These are phyloP conservation scores for Cyberlindnera petersonii DNA, from an alignment of 805 yeast genomes.

Conservation along the genomic window DNA sequence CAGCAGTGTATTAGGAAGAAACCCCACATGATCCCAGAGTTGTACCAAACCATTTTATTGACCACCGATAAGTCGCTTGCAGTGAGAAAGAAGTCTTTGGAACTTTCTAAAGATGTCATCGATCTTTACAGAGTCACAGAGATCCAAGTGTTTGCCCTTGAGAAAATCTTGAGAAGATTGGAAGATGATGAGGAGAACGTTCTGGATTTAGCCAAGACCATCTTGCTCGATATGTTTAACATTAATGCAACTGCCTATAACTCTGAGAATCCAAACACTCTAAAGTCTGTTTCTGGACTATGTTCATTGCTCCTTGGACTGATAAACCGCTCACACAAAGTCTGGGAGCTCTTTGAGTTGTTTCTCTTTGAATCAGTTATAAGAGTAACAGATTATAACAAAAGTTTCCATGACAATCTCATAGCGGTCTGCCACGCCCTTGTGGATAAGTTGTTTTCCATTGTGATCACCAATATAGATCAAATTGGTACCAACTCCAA, in stretches of 20 bases:
- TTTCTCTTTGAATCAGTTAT: constrained; percentile 45
- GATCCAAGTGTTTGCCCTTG: constrained; percentile 42
- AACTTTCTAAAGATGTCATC: constrained; percentile 48
- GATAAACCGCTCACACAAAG: constrained; percentile 11
- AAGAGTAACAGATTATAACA: constrained; percentile 25
- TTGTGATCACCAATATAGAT: constrained; percentile 34
- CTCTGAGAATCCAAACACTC: neutral
- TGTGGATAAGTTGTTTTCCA: constrained; percentile 35
- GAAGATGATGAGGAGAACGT: constrained; percentile 70
- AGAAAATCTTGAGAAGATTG: constrained; percentile 48
- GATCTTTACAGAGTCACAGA: constrained; percentile 25
- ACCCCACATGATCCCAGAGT: constrained; percentile 44
- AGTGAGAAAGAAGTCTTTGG: constrained; percentile 61
- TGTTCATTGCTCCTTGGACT: constrained; percentile 2
- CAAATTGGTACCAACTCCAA: constrained; percentile 16
- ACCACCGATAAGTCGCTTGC: constrained; percentile 56
- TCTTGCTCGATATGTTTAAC: constrained; percentile 39
- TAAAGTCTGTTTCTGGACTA: constrained; percentile 5
- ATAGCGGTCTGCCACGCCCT: constrained; percentile 27
- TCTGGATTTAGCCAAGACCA: constrained; percentile 37
- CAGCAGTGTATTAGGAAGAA: constrained; percentile 41
- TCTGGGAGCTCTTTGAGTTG: constrained; percentile 41
- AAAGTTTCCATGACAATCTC: constrained; percentile 15
- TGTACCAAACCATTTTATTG: constrained; percentile 35
- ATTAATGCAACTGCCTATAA: constrained; percentile 5